phyloP scores from a whole-genome alignment of 345 rosid species.

The Gossypium thurberi region DNA sequence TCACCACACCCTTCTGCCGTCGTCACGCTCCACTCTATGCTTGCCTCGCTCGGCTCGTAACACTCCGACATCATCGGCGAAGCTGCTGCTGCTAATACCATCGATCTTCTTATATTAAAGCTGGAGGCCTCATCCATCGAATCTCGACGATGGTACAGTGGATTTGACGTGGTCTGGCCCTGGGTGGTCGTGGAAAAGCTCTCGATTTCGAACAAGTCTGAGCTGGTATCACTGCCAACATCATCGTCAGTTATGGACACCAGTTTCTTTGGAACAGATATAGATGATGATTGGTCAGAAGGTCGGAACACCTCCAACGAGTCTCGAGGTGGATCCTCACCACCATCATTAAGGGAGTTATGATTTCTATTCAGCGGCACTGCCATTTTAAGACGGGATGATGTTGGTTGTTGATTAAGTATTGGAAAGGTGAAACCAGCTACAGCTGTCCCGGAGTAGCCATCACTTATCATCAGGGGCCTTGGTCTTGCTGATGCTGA shows the following conservation, averaged over 20 bases:
- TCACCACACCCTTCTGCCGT: constrained; percentile 55
- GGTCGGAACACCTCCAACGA: constrained; percentile 49
- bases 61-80: constrained; percentile 28
- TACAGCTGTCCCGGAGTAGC: not conserved
- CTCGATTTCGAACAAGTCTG: constrained; percentile 93
- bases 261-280: constrained; percentile 6
- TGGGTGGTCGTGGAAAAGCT: constrained; percentile 58
- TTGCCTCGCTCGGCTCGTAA: constrained; percentile 81
- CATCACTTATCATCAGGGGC: not conserved
- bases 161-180: constrained; percentile 29
- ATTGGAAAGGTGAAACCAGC: constrained; percentile 47
- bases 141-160: constrained; percentile 33
- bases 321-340: constrained; percentile 35
- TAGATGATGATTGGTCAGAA: not conserved
- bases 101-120: constrained; percentile 17
- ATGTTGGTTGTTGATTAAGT: constrained; percentile 22
- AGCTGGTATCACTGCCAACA: constrained; percentile 79
- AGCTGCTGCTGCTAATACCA: not conserved
- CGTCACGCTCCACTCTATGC: constrained; percentile 87
- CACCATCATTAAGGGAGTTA: not conserved
- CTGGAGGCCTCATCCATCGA: constrained; percentile 53
- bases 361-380: not conserved
- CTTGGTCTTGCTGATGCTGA: not conserved
- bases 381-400: constrained; percentile 1
- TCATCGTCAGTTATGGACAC: constrained; percentile 42